Base-by-base conservation (phyloP, 2,329 filamentous ascomycete species). In the Akanthomyces lecanii region DNA sequence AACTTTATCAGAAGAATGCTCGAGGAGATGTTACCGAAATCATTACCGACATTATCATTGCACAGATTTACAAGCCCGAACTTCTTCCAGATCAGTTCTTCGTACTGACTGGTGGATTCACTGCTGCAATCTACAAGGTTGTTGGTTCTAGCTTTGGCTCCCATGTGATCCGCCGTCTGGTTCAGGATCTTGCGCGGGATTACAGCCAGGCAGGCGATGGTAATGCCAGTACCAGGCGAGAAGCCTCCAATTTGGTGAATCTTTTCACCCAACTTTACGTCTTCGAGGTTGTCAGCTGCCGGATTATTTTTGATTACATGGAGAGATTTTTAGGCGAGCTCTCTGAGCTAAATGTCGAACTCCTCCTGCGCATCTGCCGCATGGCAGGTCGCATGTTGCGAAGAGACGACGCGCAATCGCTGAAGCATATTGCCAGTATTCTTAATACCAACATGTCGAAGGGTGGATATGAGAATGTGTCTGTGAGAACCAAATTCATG, bases 401-500 rank as follows among this genome's bases (percentile, higher is more conserved):
- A 57, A 88, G 92, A 69, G 95, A 99, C 66, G 94, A 99, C 68
- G 90, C 94, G 0, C 88, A 90, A 42, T 82, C 94, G 0, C 79
- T 99, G 56, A 97, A 96, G 73, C 91, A 96, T 66, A 95, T 99
- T 66, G 88, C 97, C 6, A 79, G 89, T 12, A 81, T 92, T 56
- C 84, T 98, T 63, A 90, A 91, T 67, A 87, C 88, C 25, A 86
- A 88, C 1, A 84, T 93, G 3, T 80, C 85, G 0, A 87, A 85
- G 64, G 78, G 83, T 42, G 90, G 89, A 5, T 86, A 90, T 69
- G 79, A 80, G 14, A 89, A 87, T 23, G 79, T 97, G 33, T 94
- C 92, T 1, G 90, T 93, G 11, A 88, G 95, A 62, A 97, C 94
- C 1, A 96, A 90, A 68, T 97, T 97, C 76, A 98, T 98, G 93